Evolutionary conservation across 2,329 filamentous ascomycete species (phyloP).

Genomic region (Apiospora koreana): DNA sequence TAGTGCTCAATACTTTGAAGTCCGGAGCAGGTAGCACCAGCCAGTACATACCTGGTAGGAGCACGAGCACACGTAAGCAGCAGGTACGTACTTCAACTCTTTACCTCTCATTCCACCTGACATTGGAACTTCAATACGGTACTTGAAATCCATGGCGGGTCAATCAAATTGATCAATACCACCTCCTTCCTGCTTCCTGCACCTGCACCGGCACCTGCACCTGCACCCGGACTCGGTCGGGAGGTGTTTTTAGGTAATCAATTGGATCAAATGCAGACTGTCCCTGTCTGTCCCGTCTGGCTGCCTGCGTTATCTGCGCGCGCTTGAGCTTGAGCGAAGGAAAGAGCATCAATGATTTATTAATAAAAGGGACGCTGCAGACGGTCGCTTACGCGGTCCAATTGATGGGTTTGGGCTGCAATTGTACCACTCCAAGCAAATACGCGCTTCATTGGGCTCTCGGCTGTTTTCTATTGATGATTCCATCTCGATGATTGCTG

Average conservation of each 20-base stretch:
- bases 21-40: too few species aligned
- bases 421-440: background rate
- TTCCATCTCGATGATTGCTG: background rate
- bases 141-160: too few species aligned
- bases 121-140: too few species aligned
- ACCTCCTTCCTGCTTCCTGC: too few species aligned
- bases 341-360: background rate
- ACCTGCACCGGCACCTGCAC: background rate
- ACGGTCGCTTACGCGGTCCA: conserved; percentile 2
- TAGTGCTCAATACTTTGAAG: too few species aligned
- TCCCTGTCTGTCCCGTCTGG: background rate
- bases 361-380: background rate
- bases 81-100: too few species aligned
- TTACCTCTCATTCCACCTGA: too few species aligned
- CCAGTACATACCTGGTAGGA: too few species aligned
- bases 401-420: background rate
- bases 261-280: background rate
- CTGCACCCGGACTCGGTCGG: background rate
- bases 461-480: background rate
- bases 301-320: background rate
- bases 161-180: too few species aligned
- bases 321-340: background rate
- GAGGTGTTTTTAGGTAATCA: background rate
- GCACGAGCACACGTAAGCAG: too few species aligned
- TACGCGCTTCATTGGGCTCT: background rate